These are phyloP conservation scores for Candida krabiensis DNA, from an alignment of 805 yeast genomes.

Conservation along the genomic window DNA sequence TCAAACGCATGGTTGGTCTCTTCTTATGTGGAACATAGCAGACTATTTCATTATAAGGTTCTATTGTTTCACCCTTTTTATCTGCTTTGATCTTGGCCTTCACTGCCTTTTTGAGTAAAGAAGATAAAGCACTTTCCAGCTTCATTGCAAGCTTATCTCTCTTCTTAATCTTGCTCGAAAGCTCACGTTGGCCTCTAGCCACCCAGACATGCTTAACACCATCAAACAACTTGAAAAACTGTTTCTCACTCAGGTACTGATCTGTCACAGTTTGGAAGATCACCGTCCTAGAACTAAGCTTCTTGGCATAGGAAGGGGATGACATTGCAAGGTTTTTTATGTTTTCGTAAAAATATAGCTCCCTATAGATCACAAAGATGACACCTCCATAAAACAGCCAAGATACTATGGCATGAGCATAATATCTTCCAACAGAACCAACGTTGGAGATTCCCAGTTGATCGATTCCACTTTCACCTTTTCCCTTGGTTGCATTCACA, in stretches of 20 bases:
- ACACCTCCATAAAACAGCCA: constrained; percentile 76
- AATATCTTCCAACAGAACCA: constrained; percentile 58
- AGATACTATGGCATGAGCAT: constrained; percentile 80
- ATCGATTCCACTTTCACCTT: constrained; percentile 66
- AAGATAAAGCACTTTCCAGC: constrained; percentile 67
- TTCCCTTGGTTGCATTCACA: constrained; percentile 72
- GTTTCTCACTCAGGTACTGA: constrained; percentile 66
- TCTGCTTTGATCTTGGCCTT: constrained; percentile 63
- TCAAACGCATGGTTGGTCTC: constrained; percentile 57
- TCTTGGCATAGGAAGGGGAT: constrained; percentile 76
- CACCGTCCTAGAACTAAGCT: constrained; percentile 76
- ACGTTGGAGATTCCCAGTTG: constrained; percentile 78
- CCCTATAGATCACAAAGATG: constrained; percentile 77
- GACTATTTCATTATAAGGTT: constrained; percentile 47
- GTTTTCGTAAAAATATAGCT: constrained; percentile 73
- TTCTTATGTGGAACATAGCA: constrained; percentile 64
- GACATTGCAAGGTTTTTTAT: constrained; percentile 76
- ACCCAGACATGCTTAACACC: constrained; percentile 85
- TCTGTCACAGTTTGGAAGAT: constrained; percentile 83
- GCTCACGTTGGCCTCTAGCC: constrained; percentile 58
- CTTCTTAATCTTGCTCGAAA: constrained; percentile 54
- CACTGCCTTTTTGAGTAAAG: constrained; percentile 58
- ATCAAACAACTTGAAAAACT: constrained; percentile 70
- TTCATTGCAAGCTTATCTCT: constrained; percentile 60
- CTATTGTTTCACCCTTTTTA: constrained; percentile 56